Conservation (phyloP, 2,329 filamentous ascomycete genomes). For the Setomelanomma holmii region DNA sequence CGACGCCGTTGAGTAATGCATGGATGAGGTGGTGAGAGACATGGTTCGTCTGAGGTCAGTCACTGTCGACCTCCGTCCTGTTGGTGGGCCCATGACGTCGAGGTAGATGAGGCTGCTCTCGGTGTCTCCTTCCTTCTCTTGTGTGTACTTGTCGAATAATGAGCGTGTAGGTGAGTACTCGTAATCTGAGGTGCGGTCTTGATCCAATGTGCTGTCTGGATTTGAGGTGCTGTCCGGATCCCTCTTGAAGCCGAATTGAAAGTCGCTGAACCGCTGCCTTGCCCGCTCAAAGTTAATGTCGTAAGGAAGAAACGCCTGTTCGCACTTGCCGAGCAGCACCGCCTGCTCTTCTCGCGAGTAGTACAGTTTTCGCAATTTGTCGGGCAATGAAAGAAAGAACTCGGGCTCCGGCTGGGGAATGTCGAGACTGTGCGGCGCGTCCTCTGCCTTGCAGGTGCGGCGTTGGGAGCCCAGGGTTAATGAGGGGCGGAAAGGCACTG, state of each 20-base stretch:
- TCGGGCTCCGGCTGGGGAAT: slow-evolving; percentile 64
- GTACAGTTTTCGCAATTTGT: slow-evolving; percentile 74
- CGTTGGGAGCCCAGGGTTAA: slow-evolving; percentile 27
- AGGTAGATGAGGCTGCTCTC: slow-evolving; percentile 34
- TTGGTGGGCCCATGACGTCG: slow-evolving; percentile 33
- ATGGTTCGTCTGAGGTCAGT: slow-evolving; percentile 64
- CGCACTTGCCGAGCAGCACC: slow-evolving; percentile 56
- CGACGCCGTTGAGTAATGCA: slow-evolving; percentile 61
- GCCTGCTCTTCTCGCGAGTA: slow-evolving; percentile 76
- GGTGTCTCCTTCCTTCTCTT: slow-evolving; percentile 25
- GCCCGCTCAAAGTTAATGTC: slow-evolving; percentile 22
- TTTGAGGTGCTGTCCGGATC: slow-evolving; percentile 8
- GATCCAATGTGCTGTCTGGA: neutral
- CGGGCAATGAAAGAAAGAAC: slow-evolving; percentile 74
- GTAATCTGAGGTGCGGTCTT: slow-evolving; percentile 26
- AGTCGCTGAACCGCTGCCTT: slow-evolving; percentile 41
- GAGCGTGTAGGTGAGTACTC: too few relatives aligned
- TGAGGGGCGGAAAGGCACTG: slow-evolving; percentile 25
- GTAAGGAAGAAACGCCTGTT: slow-evolving; percentile 22
- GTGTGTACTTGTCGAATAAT: slow-evolving; percentile 12
- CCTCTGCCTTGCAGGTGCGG: slow-evolving; percentile 46
- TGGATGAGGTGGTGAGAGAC: slow-evolving; percentile 72
- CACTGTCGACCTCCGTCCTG: slow-evolving; percentile 27
- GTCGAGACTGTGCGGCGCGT: slow-evolving; percentile 36
- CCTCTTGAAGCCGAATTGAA: slow-evolving; percentile 37